Conservation (phyloP, 805 yeast genomes). For the Saturnispora serradocipensis region DNA sequence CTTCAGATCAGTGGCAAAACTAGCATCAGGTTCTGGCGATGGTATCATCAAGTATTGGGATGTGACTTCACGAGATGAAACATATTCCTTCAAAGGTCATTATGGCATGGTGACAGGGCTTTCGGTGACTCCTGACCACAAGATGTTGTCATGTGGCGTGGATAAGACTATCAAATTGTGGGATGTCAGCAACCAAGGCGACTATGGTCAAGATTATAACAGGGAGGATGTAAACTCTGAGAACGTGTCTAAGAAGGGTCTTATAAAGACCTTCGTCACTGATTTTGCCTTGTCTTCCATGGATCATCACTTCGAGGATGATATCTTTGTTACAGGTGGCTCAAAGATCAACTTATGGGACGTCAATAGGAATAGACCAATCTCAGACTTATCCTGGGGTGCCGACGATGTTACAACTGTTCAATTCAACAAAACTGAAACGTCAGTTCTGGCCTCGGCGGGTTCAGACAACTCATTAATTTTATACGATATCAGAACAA, state of each 20-base stretch:
- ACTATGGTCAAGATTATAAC: slow-evolving; percentile 17
- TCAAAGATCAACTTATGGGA: slow-evolving; percentile 91
- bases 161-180: slow-evolving; percentile 87
- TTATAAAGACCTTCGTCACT: slow-evolving; percentile 72
- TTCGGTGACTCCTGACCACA: slow-evolving; percentile 55
- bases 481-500: slow-evolving; percentile 82
- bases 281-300: slow-evolving; percentile 76
- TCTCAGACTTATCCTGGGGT: slow-evolving; percentile 86
- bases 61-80: slow-evolving; percentile 66
- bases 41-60: slow-evolving; percentile 95
- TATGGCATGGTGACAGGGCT: slow-evolving; percentile 84
- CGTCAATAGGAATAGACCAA: slow-evolving; percentile 63
- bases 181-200: slow-evolving; percentile 51
- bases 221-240: slow-evolving; percentile 14
- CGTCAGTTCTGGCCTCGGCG: slow-evolving; percentile 79
- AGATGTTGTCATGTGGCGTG: slow-evolving; percentile 69
- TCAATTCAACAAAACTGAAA: slow-evolving; percentile 82
- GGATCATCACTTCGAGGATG: slow-evolving; percentile 75
- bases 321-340: slow-evolving; percentile 85
- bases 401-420: slow-evolving; percentile 83
- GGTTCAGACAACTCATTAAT: slow-evolving; percentile 88
- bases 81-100: slow-evolving; percentile 77
- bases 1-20: slow-evolving; percentile 52
- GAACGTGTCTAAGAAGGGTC: slow-evolving; percentile 36
- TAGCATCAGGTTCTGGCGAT: slow-evolving; percentile 93